Conservation (phyloP, 225 moss, liverwort and hornwort genomes). For the Antitrichia curtipendula region DNA sequence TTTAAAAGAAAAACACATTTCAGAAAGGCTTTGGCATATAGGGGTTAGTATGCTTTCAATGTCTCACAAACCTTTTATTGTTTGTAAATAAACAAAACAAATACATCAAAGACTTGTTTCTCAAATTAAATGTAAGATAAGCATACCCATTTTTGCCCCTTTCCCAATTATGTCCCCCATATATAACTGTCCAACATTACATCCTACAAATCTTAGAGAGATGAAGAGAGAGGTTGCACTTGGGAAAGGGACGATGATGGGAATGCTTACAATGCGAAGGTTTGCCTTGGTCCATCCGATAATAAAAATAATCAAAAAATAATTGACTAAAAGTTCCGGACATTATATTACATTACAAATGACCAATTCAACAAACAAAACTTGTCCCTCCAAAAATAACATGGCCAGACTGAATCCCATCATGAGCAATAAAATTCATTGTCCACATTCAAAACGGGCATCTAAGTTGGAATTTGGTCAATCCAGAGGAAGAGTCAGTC, state of each 20-base stretch:
- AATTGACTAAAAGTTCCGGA: fast-evolving
- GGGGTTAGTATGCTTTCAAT: neutral
- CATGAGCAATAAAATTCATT: neutral
- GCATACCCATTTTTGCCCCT: fast-evolving
- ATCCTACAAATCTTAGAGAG: neutral
- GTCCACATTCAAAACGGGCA: neutral
- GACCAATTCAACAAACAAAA: neutral
- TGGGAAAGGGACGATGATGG: neutral
- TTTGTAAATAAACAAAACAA: neutral
- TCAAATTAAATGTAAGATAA: neutral
- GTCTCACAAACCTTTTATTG: neutral
- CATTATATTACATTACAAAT: too few relatives aligned
- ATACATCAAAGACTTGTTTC: neutral
- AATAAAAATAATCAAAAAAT: neutral
- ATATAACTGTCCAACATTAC: neutral
- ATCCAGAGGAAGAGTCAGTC: neutral
- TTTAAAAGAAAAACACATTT: too few relatives aligned
- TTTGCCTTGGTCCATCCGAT: neutral
- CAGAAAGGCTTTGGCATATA: too few relatives aligned
- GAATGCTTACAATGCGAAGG: neutral
- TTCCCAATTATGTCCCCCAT: neutral
- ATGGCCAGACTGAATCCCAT: neutral
- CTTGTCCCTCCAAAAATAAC: neutral
- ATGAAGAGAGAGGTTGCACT: neutral
- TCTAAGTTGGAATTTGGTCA: neutral